phyloP scores from a whole-genome alignment of 306 rosid species.

The Oemleria cerasiformis region DNA sequence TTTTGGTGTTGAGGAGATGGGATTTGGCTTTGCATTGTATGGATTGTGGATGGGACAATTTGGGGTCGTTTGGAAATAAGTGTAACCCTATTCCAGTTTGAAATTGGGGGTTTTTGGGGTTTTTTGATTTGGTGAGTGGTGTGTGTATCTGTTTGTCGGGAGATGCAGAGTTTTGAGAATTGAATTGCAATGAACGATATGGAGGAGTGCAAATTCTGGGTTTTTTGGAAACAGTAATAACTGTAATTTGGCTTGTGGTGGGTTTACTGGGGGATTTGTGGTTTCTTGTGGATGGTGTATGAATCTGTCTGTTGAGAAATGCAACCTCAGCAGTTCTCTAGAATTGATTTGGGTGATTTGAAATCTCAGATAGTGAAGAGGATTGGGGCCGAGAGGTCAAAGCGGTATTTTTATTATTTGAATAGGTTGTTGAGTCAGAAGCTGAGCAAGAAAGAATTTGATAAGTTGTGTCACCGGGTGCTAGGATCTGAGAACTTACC shows the following conservation, averaged over 20 bases:
- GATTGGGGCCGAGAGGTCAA: constrained; percentile 75
- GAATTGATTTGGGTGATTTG: constrained; percentile 90
- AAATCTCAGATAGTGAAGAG: constrained; percentile 76
- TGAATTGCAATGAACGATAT: constrained; percentile 41
- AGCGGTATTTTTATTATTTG: constrained; percentile 65
- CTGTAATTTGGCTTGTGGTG: constrained; percentile 41
- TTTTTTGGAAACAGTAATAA: constrained; percentile 47
- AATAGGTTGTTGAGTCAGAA: constrained; percentile 78
- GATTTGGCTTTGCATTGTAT: constrained; percentile 69
- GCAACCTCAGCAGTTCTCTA: constrained; percentile 89
- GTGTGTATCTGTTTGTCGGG: constrained; percentile 27
- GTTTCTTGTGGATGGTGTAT: constrained; percentile 58
- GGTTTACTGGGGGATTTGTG: constrained; percentile 40
- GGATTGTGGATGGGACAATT: constrained; percentile 40
- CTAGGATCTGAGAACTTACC: constrained; percentile 84
- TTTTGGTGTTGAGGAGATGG: constrained; percentile 53
- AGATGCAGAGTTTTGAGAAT: constrained; percentile 27
- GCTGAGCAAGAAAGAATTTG: constrained; percentile 83
- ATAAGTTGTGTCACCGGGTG: constrained; percentile 60
- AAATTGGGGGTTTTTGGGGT: constrained; percentile 40
- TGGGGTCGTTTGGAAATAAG: constrained; percentile 33
- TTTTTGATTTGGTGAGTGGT: constrained; percentile 31
- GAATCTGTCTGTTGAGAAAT: constrained; percentile 75
- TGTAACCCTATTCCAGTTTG: constrained; percentile 30
- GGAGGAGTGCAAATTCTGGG: constrained; percentile 51